Conservation (phyloP, 257 asterid genomes). For the Solanum piurae region DNA sequence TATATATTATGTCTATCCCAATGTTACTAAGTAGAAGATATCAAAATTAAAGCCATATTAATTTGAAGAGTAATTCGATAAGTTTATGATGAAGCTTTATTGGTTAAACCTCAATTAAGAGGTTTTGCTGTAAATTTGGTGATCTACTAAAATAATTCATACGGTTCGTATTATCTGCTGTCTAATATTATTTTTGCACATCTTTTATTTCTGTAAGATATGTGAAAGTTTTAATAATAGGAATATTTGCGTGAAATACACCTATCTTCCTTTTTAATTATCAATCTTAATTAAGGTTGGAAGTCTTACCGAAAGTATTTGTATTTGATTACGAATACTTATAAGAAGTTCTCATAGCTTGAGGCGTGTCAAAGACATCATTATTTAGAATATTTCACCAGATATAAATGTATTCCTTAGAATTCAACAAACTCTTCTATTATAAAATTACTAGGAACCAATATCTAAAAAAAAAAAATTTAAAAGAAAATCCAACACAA, state of each 20-base stretch:
- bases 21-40: neutral
- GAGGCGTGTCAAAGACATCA: neutral
- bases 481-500: neutral
- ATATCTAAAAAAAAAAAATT: too few species aligned
- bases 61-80: neutral
- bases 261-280: neutral
- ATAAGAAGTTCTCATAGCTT: too few species aligned
- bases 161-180: too few species aligned
- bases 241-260: too few species aligned
- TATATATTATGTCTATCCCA: neutral
- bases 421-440: too few species aligned
- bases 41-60: neutral
- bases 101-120: neutral
- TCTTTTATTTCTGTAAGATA: too few species aligned
- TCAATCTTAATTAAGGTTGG: neutral
- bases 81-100: neutral
- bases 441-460: neutral
- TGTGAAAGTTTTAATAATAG: too few species aligned
- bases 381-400: neutral
- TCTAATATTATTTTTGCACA: too few species aligned
- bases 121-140: neutral
- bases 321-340: neutral
- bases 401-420: neutral
- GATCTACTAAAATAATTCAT: neutral
- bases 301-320: too few species aligned